A percentile compares a stretch with the other conserved stretches of the same genome.
These are phyloP conservation scores for Cucumis cinereus DNA, from an alignment of 306 rosid species.

Conservation along the genomic window DNA sequence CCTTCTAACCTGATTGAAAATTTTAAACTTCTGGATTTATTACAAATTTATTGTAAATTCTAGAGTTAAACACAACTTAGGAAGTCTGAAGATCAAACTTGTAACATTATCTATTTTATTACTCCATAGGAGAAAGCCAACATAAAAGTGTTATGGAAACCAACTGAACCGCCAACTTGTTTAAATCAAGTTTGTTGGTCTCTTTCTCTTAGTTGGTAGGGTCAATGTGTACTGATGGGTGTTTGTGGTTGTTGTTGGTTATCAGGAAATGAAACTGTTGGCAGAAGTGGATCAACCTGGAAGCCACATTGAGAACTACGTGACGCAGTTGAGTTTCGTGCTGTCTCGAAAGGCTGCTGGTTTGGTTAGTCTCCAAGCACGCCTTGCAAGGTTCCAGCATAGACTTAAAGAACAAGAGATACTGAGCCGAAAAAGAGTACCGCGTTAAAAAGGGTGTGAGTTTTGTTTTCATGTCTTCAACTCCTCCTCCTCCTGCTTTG, in stretches of 20 bases:
- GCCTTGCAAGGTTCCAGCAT: conserved; percentile 91
- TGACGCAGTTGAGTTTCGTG: conserved; percentile 70
- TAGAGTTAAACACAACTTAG: not conserved
- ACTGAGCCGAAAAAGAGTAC: conserved; percentile 71
- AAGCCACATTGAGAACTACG: conserved; percentile 78
- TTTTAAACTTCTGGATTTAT: not conserved
- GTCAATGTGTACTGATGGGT: not conserved
- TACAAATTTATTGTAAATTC: not conserved
- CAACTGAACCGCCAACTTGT: no score
- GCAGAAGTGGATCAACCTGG: conserved; percentile 99
- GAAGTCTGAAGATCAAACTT: not conserved
- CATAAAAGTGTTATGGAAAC: no score
- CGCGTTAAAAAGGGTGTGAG: conserved; percentile 33
- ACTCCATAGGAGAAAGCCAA: no score
- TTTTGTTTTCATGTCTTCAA: conserved; percentile 13
- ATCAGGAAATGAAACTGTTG: conserved; percentile 85
- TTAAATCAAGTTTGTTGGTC: not conserved
- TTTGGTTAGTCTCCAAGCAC: conserved; percentile 84
- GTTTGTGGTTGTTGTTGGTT: conserved; percentile 6
- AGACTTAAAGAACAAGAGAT: conserved; percentile 89
- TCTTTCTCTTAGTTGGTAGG: not conserved
- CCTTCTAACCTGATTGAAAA: not conserved
- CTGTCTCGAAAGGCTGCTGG: conserved; percentile 95
- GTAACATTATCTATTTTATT: not conserved
- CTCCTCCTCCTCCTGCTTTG: not conserved